phyloP scores from a whole-genome alignment of 1,139 yeast genomes.

The Scheffersomyces lignicola region DNA sequence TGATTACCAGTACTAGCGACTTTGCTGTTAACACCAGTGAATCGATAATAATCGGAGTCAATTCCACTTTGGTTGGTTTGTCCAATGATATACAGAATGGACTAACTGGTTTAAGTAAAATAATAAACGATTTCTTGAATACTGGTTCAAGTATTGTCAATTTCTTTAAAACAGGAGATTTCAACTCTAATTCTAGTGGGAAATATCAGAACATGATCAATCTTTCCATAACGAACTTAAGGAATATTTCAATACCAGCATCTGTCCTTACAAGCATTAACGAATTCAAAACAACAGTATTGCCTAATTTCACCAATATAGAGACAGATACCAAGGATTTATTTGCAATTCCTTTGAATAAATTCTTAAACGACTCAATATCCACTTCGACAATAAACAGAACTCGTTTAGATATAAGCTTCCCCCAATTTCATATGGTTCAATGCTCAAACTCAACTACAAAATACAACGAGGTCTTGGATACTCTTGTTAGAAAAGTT shows the following conservation, averaged over 20 bases:
- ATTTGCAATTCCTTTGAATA: constrained; percentile 10
- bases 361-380: not conserved
- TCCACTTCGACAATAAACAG: not conserved
- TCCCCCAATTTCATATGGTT: constrained; percentile 1
- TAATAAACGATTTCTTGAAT: constrained; percentile 46
- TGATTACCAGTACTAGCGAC: constrained; percentile 70
- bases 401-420: not conserved
- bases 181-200: constrained; percentile 23
- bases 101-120: constrained; percentile 49
- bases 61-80: constrained; percentile 53
- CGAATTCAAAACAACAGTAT: constrained; percentile 34
- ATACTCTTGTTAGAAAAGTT: constrained; percentile 6
- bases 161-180: constrained; percentile 53
- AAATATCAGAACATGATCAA: constrained; percentile 47
- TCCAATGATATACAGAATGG: constrained; percentile 66
- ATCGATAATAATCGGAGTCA: constrained; percentile 56
- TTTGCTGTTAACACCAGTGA: constrained; percentile 76
- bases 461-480: not conserved
- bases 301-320: constrained; percentile 59
- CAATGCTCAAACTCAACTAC: not conserved
- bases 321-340: constrained; percentile 31
- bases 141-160: constrained; percentile 48
- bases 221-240: constrained; percentile 56
- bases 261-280: constrained; percentile 56
- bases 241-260: constrained; percentile 62